Base-by-base conservation (phyloP, 164 flowering plant genomes). In the Cinnamomum chago region DNA sequence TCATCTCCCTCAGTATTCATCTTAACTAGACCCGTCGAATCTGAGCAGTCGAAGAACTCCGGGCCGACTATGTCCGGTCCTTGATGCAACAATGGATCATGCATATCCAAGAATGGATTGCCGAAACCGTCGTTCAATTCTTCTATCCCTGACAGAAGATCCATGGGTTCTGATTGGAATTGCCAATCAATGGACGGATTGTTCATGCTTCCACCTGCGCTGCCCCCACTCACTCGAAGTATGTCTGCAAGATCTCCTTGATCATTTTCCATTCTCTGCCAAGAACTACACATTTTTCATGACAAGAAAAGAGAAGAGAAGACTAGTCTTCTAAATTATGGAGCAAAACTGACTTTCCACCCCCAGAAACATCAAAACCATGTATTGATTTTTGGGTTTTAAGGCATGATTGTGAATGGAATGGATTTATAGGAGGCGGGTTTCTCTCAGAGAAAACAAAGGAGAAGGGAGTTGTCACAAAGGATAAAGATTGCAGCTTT, bases 201-300 rank as follows among this genome's bases (percentile, higher is more conserved):
- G 22, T 67, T 64, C 13, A 52, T 27, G n/a, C 58, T 75, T 50
- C 33, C 66, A 3, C 75, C 75, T 13, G 3, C 15, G 24, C 70
- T n/a, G 12, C 86, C 76, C 22, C 84, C 77, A 47, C 84, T 76
- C 1, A 85, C 91, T 65, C 96, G 81, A 23, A 93, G 70, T 62
- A 93, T 88, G 74, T 93, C 98, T 0, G 89, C 86, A 65, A 92
- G 84, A 79, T 93, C 98, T 4, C 97, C 97, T 70, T 87, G 90
- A 78, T 83, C 82, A 70, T 86, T 84, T 55, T 90, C 92, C 94
- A 90, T 90, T 12, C 14, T 75, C 40, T 79, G 74, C 70, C 70
- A 67, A 35, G 73, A 77, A 50, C 83, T 84, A 75, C 86, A 83
- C 84, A 84, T 67, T 30, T 30, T 75, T 18, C 70, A 55, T 25